These are phyloP conservation scores for Hyphopichia buzzinii DNA, from an alignment of 1,139 yeast genomes.

Conservation along the genomic window DNA sequence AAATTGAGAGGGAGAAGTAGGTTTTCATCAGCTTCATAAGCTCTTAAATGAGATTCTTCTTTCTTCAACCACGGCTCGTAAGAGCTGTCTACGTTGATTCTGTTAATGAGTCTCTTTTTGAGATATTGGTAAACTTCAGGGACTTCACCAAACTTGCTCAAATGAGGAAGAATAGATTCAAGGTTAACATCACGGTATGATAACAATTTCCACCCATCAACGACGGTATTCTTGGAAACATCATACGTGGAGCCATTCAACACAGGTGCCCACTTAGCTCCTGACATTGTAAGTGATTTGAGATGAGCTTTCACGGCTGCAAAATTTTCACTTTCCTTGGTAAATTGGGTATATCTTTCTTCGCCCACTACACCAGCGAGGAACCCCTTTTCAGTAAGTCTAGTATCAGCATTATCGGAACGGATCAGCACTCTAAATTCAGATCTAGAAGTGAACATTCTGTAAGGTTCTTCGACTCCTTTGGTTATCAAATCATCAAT, in stretches of 20 bases:
- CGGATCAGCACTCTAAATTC: constrained; percentile 89
- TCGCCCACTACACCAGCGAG: constrained; percentile 65
- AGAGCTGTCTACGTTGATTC: constrained; percentile 74
- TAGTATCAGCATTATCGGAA: constrained; percentile 88
- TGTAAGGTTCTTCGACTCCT: constrained; percentile 95
- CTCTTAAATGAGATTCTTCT: constrained; percentile 67
- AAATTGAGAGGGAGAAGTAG: constrained; percentile 63
- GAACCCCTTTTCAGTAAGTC: constrained; percentile 73
- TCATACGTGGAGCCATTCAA: constrained; percentile 48
- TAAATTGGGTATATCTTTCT: constrained; percentile 53
- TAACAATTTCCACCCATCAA: constrained; percentile 46
- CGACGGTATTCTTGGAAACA: constrained; percentile 27
- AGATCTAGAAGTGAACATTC: constrained; percentile 96
- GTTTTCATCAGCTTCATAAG: constrained; percentile 81
- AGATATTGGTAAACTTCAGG: constrained; percentile 27
- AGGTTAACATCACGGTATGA: constrained; percentile 38
- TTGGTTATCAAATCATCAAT: constrained; percentile 92
- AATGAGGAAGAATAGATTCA: constrained; percentile 30
- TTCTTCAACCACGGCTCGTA: constrained; percentile 79
- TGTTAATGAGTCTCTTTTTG: constrained; percentile 54
- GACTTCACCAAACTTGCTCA: constrained; percentile 19
- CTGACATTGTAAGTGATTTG: constrained; percentile 44
- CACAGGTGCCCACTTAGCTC: constrained; percentile 62
- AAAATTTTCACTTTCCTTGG: constrained; percentile 46
- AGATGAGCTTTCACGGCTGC: constrained; percentile 46